Evolutionary conservation across 2,329 filamentous ascomycete genomes (phyloP), one percentile per base, ranked within the genome.

Genomic region (Penicillium sp.): DNA sequence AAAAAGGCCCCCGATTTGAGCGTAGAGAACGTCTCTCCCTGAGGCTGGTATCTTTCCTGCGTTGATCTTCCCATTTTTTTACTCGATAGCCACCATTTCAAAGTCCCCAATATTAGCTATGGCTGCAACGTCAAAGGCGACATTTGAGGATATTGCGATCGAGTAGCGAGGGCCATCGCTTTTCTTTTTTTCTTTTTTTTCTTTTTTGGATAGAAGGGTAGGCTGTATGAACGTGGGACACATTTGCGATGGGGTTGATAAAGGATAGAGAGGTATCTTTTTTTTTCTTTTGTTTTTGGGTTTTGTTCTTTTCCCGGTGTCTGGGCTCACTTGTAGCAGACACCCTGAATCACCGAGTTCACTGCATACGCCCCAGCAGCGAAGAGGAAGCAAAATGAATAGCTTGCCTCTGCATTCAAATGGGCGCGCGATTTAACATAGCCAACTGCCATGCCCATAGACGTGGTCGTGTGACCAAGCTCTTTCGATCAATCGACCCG

Each of bases 251-350:
- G 2, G 70, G 65, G 33, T 76, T 76, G 26, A 76, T 73, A 36
- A 75, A 70, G 2, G 71, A 69, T 14, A 76, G 34, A 0, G 69
- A 64, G 0, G 71, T 70, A 11, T 74, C 73, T 37, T 75, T 75
- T 63, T 76, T 77, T 58, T n/a, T n/a, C n/a, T n/a, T n/a, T n/a
- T n/a, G n/a, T n/a, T n/a, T n/a, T n/a, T n/a, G n/a, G n/a, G n/a
- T n/a, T n/a, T n/a, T n/a, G n/a, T 37, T 75, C 75, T 63, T 76
- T 77, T 58, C 74, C 72, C 74, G 67, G 54, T 1, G 73, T 74
- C 39, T 75, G 71, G 2, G 71, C 72, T 1, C 72, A 66, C 60
- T 10, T 1, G 71, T 74, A 0, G 66, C 66, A 2, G 69, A 69
- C 0, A 73, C 71, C 74, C 74, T 76, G 62, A 16, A 75, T 72